A percentile compares a stretch with the other conserved stretches of the same genome.
These are phyloP conservation scores for Kurtzmaniella quercitrusa DNA, from an alignment of 1,139 yeast genomes.

Conservation along the genomic window DNA sequence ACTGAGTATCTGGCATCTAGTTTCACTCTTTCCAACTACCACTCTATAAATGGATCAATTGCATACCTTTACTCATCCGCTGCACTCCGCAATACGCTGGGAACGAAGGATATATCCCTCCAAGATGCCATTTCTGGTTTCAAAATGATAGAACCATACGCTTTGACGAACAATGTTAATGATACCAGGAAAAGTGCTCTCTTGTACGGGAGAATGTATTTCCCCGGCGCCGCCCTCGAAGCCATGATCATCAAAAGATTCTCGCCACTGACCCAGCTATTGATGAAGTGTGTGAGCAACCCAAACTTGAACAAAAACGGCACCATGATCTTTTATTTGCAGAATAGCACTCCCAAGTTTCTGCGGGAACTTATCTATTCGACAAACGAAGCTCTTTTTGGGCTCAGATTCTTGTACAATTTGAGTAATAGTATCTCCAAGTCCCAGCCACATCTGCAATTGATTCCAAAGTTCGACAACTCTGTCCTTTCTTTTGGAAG, in stretches of 20 bases:
- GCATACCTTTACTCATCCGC: conserved; percentile 75
- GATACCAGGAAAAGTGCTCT: conserved; percentile 17
- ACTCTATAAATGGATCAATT: conserved; percentile 73
- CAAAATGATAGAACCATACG: conserved; percentile 49
- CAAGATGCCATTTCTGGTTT: conserved; percentile 82
- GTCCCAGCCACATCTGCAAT: conserved; percentile 11
- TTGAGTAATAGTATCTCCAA: conserved; percentile 19
- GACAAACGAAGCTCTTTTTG: conserved; percentile 85
- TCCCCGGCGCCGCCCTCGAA: conserved; percentile 84
- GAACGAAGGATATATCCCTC: conserved; percentile 54
- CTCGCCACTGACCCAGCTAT: conserved; percentile 55
- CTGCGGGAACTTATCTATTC: conserved; percentile 79
- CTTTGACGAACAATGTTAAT: conserved; percentile 4
- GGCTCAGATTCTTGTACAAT: conserved; percentile 76
- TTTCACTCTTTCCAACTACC: conserved; percentile 64
- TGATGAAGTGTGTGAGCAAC: conserved; percentile 72
- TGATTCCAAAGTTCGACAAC: conserved; percentile 40
- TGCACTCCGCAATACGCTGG: conserved; percentile 47
- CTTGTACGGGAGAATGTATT: conserved; percentile 77
- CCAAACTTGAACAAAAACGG: conserved; percentile 54
- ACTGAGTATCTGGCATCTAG: conserved; percentile 72
- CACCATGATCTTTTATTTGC: conserved; percentile 67
- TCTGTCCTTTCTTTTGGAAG: conserved; percentile 69
- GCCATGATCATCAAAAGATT: conserved; percentile 78
- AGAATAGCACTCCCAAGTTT: conserved; percentile 59